Evolutionary conservation across 345 rosid genomes (phyloP), one percentile per base, ranked within the genome.

Genomic region (Acer campestre): DNA sequence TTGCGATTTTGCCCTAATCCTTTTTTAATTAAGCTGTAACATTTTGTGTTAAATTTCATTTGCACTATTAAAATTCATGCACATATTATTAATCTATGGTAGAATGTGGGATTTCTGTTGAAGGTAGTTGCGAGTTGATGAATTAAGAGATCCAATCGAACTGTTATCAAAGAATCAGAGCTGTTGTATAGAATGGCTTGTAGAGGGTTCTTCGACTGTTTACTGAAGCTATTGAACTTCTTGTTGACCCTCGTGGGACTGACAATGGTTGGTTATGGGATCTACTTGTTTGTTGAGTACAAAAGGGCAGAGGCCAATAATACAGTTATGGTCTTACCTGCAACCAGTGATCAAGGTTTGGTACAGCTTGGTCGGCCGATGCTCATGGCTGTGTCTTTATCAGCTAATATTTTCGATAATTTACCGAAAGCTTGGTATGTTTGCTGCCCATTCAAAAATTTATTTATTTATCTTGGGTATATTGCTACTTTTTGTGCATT

Each of bases 191-290:
- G 69, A 74, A 96, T 96, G 99, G 91, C 97, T 71, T 92, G 94
- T 84, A 89, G 85, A 84, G 95, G 97, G 61, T 96, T 77, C 86
- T 85, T 89, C 73, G 97, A 85, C 79, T 96, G 98, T 82, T 80
- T 94, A 69, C 68, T 96, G 78, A 96, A 91, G 92, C 88, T 96
- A 68, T 80, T 96, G 69, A 94, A 94, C 88, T 87, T 96, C 74
- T 84, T 94, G 75, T 70, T 96, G 80, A 89, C 95, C 70, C 79
- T 94, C 71, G 90, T 35, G 65, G 99, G 99, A 55, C 90, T 94
- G 82, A 87, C 95, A 18, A 96, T 96, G 91, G 85, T 92, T 80
- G 97, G 99, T 22, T 96, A 90, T 81, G 99, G 99, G 71, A 92
- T 96, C 79, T 96, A 96, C 88, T 89, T 96, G 88, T 92, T 94